phyloP scores from a whole-genome alignment of 2,329 filamentous ascomycete genomes.

The Rugonectria rugulosa region DNA sequence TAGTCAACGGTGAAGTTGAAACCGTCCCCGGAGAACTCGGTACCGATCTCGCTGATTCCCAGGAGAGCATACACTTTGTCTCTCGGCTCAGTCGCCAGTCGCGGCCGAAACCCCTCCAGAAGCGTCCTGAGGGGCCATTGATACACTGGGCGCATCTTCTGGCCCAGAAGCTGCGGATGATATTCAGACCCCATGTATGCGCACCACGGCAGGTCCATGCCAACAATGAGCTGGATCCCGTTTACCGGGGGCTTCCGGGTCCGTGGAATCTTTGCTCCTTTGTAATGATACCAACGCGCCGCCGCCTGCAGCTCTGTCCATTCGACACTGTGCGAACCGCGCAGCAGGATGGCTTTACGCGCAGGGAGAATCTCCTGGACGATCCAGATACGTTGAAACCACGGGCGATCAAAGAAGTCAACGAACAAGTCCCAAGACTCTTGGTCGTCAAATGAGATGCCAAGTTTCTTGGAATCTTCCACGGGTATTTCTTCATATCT shows the following conservation, averaged over 20 bases:
- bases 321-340: conserved; percentile 13
- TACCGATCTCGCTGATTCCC: conserved; percentile 24
- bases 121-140: conserved; percentile 25
- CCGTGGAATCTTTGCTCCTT: conserved; percentile 8
- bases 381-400: conserved; percentile 33
- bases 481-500: conserved; percentile 8
- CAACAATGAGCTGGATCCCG: conserved; percentile 15
- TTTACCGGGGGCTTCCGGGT: conserved; percentile 8
- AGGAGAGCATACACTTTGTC: conserved; percentile 30
- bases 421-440: conserved; percentile 19
- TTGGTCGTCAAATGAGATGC: conserved; percentile 24
- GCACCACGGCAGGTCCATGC: conserved; percentile 28
- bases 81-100: conserved; percentile 22
- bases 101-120: conserved; percentile 21
- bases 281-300: conserved; percentile 27
- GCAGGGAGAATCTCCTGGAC: conserved; percentile 34
- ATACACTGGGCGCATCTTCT: conserved; percentile 18
- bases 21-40: not conserved
- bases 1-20: conserved; percentile 21
- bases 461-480: conserved; percentile 17
- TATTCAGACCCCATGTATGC: conserved; percentile 20
- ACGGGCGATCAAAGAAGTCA: conserved; percentile 26
- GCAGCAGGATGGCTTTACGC: conserved; percentile 26
- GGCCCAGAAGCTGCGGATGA: not conserved
- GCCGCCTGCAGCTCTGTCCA: conserved; percentile 28